Base-by-base conservation (phyloP, 2,329 filamentous ascomycete species). In the Colletotrichum sp. region DNA sequence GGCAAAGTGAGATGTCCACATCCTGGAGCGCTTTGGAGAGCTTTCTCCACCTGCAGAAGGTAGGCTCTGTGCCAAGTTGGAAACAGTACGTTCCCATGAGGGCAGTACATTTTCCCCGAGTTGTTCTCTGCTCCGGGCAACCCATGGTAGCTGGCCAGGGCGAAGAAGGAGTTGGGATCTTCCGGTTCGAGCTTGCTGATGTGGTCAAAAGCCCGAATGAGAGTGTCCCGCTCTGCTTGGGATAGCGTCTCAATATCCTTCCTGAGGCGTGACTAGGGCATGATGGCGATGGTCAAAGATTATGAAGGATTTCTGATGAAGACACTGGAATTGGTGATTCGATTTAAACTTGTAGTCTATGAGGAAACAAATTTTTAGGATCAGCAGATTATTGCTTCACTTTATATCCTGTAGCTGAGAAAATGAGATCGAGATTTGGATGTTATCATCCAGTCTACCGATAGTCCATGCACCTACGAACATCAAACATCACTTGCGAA, bases 31-130 rank as follows among this genome's bases (percentile, higher is more conserved):
- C 59, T 72, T 21, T 66, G 75, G 2, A 78, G 73, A n/a, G 77
- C 77, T 21, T 76, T 55, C 70, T 81, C 80, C 5, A 81, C 70
- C 3, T 72, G 72, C 3, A 75, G 54, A 12, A 81, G 66, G 57
- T 80, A 80, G 15, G 78, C 80, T 24, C 80, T 76, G 68, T 82
- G 80, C 80, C 80, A 81, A 18, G 79, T 81, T 5, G 79, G 78
- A 66, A 79, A 80, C 9, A 79, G 73, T 33, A 79, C 72, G 61
- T 78, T 80, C n/a, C 69, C 77, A 63, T 82, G 81, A 33, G 79
- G 73, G 76, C 80, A 82, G 63, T 78, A 81, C 1, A 81, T 81
- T 21, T 51, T 8, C 43, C 21, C 6, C 6, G 43, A 13, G 12
- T 13, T 21, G 12, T n/a, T 12, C n/a, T 51, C 43, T 4, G 79